Evolutionary conservation across 1,284 basidiomycete species (phyloP).

Genomic region (Puccinia coronata): DNA sequence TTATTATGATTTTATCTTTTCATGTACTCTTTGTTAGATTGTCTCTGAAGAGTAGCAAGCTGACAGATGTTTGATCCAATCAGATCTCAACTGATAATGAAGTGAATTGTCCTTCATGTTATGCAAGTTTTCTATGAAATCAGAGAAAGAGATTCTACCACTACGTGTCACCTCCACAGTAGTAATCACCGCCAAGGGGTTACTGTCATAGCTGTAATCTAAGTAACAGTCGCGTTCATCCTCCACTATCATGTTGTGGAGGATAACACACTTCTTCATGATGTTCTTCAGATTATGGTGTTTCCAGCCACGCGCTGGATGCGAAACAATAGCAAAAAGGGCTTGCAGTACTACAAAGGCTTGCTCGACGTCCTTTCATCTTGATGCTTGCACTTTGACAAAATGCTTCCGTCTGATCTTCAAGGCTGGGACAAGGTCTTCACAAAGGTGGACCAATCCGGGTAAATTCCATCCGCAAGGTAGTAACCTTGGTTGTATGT

Average conservation of each 20-base stretch:
- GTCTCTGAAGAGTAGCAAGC: too few species aligned
- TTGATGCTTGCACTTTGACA: background rate
- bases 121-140: background rate
- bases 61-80: background rate
- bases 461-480: constrained; percentile 32
- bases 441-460: constrained; percentile 2
- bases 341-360: constrained; percentile 15
- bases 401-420: background rate
- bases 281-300: background rate
- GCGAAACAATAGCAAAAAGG: background rate
- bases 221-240: background rate
- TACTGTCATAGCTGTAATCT: background rate
- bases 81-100: background rate
- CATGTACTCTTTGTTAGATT: too few species aligned
- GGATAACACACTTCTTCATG: constrained; percentile 29
- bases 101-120: background rate
- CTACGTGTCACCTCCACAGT: background rate
- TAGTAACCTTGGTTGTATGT: constrained; percentile 1
- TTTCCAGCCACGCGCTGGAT: background rate
- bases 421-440: constrained; percentile 17
- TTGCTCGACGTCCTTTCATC: background rate
- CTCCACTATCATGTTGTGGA: constrained; percentile 31
- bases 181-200: background rate
- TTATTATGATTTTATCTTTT: too few species aligned
- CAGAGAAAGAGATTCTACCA: background rate